Percentiles rank a stretch among this genome's conserved stretches.
Conservation (phyloP, 768 basidiomycete species). For the Fibroporia radiculosa region DNA sequence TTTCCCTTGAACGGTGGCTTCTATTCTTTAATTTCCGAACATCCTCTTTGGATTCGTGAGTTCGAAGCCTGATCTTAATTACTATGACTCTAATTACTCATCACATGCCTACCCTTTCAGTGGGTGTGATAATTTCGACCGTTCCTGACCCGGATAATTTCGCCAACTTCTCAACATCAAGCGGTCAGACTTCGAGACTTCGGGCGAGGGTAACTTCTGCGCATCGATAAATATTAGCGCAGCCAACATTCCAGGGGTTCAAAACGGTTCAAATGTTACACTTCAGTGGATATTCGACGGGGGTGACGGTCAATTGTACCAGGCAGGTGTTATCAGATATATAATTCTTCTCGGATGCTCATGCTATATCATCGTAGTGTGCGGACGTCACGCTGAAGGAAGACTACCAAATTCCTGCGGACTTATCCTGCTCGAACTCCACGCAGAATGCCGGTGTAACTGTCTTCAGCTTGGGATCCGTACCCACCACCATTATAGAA, state of each 20-base stretch:
- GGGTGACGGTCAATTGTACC: conserved; percentile 66
- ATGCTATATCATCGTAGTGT: conserved; percentile 40
- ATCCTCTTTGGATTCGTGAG: conserved; percentile 53
- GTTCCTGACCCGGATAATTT: conserved; percentile 54
- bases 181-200: conserved; percentile 33
- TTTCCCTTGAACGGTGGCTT: conserved; percentile 65
- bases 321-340: conserved; percentile 34
- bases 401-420: conserved; percentile 40
- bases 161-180: conserved; percentile 46
- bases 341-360: background rate
- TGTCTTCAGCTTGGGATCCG: conserved; percentile 1
- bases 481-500: background rate
- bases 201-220: conserved; percentile 58
- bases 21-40: conserved; percentile 58
- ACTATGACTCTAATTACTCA: background rate
- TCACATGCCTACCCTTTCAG: conserved; percentile 24
- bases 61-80: conserved; percentile 4
- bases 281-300: conserved; percentile 61
- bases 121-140: conserved; percentile 48
- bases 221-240: conserved; percentile 54
- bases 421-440: conserved; percentile 29
- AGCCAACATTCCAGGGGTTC: conserved; percentile 40
- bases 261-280: conserved; percentile 66
- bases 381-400: conserved; percentile 68
- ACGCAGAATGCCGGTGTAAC: conserved; percentile 4